Conservation (phyloP, 2,329 filamentous ascomycete genomes). For the Colletotrichum graminicola region DNA sequence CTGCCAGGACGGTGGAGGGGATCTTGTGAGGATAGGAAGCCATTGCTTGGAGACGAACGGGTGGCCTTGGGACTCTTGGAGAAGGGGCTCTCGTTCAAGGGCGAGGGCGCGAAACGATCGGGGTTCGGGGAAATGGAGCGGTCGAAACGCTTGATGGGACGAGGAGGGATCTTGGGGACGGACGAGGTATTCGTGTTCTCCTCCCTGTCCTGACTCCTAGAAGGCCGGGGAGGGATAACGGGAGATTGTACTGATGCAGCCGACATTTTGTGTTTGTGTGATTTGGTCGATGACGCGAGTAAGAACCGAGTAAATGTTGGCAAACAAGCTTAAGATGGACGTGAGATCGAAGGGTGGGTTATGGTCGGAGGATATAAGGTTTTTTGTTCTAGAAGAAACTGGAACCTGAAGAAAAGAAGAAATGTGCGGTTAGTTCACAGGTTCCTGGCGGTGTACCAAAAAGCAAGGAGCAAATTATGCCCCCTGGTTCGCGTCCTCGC, state of each 20-base stretch:
- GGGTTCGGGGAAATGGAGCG: conserved; percentile 83
- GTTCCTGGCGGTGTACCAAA: conserved; percentile 39
- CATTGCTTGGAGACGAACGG: conserved; percentile 53
- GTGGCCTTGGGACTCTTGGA: conserved; percentile 59
- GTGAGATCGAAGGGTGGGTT: background rate
- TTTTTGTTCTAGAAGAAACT: conserved; percentile 8
- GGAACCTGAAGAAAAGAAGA: conserved; percentile 18
- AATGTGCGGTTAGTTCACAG: conserved; percentile 16
- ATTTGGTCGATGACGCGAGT: conserved; percentile 34
- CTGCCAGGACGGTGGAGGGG: conserved; percentile 74
- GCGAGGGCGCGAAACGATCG: conserved; percentile 86
- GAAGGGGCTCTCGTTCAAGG: conserved; percentile 79
- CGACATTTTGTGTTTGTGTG: conserved; percentile 58
- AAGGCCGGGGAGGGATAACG: conserved; percentile 68
- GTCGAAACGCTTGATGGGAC: conserved; percentile 78
- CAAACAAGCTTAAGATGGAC: background rate
- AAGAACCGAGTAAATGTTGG: background rate
- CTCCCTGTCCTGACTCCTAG: conserved; percentile 61
- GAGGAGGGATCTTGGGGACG: conserved; percentile 81
- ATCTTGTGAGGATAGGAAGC: conserved; percentile 51
- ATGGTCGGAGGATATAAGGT: background rate
- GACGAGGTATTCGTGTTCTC: conserved; percentile 49
- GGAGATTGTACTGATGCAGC: conserved; percentile 65
- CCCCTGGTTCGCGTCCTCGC: conserved; percentile 17
- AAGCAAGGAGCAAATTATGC: conserved; percentile 24